These are phyloP conservation scores for Hypoxylon cercidicola DNA, from an alignment of 495 filamentous ascomycete species.

Conservation along the genomic window DNA sequence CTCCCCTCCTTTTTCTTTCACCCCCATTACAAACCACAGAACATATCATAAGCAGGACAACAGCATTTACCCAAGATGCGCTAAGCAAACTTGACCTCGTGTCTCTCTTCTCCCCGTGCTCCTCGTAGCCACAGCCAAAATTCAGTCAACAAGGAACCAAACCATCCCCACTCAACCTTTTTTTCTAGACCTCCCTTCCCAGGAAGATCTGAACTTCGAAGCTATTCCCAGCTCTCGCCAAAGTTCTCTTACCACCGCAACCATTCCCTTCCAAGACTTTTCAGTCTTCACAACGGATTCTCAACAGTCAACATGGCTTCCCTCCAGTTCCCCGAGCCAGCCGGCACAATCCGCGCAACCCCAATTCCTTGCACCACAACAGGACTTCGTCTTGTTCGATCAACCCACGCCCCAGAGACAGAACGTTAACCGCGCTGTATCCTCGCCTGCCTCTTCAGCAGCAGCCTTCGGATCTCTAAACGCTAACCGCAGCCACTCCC, in stretches of 20 bases:
- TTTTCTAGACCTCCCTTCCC: constrained; percentile 61
- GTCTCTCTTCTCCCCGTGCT: constrained; percentile 37
- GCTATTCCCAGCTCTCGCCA: constrained; percentile 60
- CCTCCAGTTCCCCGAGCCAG: constrained; percentile 68
- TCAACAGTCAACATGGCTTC: constrained; percentile 67
- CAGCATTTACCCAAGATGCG: constrained; percentile 48
- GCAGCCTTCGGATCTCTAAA: constrained; percentile 50
- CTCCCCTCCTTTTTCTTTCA: constrained; percentile 22
- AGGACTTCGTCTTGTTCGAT: constrained; percentile 67
- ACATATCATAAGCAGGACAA: constrained; percentile 34
- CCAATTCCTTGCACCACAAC: constrained; percentile 53
- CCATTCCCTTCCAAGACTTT: constrained; percentile 63
- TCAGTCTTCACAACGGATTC: constrained; percentile 70
- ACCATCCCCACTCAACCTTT: constrained; percentile 55
- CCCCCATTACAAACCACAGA: constrained; percentile 27
- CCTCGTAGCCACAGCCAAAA: constrained; percentile 51
- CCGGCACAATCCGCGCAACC: constrained; percentile 66
- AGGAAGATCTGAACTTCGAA: constrained; percentile 67
- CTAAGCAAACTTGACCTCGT: constrained; percentile 47
- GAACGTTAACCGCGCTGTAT: constrained; percentile 60
- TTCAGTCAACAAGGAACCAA: constrained; percentile 54
- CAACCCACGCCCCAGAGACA: constrained; percentile 55
- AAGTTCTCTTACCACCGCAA: constrained; percentile 60
- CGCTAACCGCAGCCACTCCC: constrained; percentile 44
- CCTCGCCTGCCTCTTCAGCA: constrained; percentile 54